Percentiles rank a stretch among this genome's conserved stretches.
phyloP scores from a whole-genome alignment of 768 basidiomycete species.

The Sarcodon aspratus region DNA sequence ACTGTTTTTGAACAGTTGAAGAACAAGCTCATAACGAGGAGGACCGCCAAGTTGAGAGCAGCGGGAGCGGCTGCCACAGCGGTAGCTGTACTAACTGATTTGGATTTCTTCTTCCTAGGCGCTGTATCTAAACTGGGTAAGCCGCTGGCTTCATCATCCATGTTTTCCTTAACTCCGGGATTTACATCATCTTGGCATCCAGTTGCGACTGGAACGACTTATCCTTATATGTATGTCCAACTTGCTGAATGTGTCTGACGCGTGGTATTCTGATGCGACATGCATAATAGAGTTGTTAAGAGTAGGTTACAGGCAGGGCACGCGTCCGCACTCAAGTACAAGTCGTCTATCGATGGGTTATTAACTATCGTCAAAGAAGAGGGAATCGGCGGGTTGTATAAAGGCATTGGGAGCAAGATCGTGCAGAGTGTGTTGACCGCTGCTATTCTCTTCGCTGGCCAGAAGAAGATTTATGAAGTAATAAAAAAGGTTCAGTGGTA shows the following conservation, averaged over 20 bases:
- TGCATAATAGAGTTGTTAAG: conserved; percentile 46
- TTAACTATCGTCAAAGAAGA: conserved; percentile 69
- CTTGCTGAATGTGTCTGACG: neutral
- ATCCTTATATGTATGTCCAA: conserved; percentile 57
- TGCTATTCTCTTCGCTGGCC: conserved; percentile 86
- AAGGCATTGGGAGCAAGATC: conserved; percentile 80
- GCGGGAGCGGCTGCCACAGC: conserved; percentile 29
- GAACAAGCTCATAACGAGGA: conserved; percentile 60
- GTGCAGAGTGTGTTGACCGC: conserved; percentile 88
- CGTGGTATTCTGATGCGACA: neutral
- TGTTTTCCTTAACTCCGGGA: neutral
- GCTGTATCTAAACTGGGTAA: conserved; percentile 83
- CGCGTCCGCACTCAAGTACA: conserved; percentile 56
- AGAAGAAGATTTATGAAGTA: conserved; percentile 71
- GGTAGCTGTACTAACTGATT: conserved; percentile 48
- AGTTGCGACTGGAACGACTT: conserved; percentile 46
- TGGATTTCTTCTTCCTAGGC: conserved; percentile 92
- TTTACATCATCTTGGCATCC: neutral
- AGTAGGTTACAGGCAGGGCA: conserved; percentile 71
- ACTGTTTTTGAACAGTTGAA: conserved; percentile 95
- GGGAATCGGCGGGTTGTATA: conserved; percentile 76
- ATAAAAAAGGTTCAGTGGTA: conserved; percentile 33
- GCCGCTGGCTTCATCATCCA: too few species aligned
- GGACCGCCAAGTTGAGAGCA: conserved; percentile 41
- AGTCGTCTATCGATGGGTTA: conserved; percentile 68